A percentile compares a stretch with the other conserved stretches of the same genome.
Conservation (phyloP, 106 monocot species). For the Gastrodia elata region DNA sequence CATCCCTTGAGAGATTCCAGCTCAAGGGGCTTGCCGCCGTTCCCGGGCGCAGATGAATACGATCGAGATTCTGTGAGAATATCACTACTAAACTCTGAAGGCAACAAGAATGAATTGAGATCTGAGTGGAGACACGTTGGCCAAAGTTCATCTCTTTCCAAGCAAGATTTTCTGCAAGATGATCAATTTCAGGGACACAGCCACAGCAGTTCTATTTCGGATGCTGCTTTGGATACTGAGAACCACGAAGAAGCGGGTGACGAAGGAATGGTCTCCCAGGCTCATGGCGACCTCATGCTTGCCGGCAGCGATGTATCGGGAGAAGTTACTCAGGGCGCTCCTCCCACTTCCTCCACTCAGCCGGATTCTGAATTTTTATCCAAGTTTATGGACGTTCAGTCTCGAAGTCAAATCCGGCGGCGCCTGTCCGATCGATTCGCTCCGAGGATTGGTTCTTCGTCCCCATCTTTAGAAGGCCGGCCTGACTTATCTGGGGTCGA, state of each 20-base stretch:
- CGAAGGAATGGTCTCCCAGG: slow-evolving; percentile 12
- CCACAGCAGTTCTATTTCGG: slow-evolving; percentile 26
- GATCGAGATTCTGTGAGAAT: slow-evolving; percentile 23
- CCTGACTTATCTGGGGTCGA: slow-evolving; percentile 53
- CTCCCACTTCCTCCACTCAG: slow-evolving; percentile 19
- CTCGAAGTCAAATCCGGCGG: slow-evolving; percentile 48
- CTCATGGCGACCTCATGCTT: slow-evolving; percentile 27
- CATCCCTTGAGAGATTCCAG: slow-evolving; percentile 4
- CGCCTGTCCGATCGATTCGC: slow-evolving; percentile 47
- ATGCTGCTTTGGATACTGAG: slow-evolving; percentile 23
- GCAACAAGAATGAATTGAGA: slow-evolving; percentile 15
- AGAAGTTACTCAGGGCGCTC: slow-evolving; percentile 27
- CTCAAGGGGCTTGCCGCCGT: slow-evolving; percentile 7
- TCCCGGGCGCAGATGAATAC: slow-evolving; percentile 21
- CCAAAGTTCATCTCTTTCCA: slow-evolving; percentile 20
- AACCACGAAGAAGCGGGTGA: slow-evolving; percentile 15
- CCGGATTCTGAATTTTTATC: slow-evolving; percentile 24
- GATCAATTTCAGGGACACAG: slow-evolving; percentile 27
- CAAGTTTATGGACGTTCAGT: slow-evolving; percentile 26
- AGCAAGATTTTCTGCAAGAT: slow-evolving; percentile 13
- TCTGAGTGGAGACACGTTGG: slow-evolving; percentile 17
- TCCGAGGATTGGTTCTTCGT: slow-evolving; percentile 51
- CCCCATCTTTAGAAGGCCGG: slow-evolving; percentile 37
- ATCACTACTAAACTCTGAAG: slow-evolving; percentile 17
- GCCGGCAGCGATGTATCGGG: slow-evolving; percentile 34